phyloP scores from a whole-genome alignment of 2,329 filamentous ascomycete species.

The Alternaria conjuncta region DNA sequence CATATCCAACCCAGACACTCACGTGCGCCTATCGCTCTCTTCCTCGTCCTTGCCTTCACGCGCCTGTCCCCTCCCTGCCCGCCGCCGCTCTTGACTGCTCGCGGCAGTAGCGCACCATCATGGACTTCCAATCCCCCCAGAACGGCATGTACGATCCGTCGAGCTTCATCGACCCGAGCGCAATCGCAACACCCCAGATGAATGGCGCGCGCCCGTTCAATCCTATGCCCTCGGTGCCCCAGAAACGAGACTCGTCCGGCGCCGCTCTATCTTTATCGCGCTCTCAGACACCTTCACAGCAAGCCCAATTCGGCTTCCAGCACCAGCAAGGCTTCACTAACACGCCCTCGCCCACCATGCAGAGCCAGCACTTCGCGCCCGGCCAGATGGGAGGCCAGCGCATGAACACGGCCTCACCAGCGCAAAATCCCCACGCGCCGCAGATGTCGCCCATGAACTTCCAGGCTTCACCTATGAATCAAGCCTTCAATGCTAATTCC shows the following conservation, averaged over 20 bases:
- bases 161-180: conserved; percentile 50
- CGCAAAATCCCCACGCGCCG: conserved; percentile 69
- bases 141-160: conserved; percentile 46
- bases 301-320: conserved; percentile 68
- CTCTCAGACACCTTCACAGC: conserved; percentile 88
- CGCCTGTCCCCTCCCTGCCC: conserved; percentile 14
- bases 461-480: conserved; percentile 45
- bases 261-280: conserved; percentile 91
- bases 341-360: conserved; percentile 92
- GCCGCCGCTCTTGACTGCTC: conserved; percentile 1
- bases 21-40: conserved; percentile 22
- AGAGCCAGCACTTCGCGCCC: conserved; percentile 74
- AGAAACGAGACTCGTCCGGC: conserved; percentile 87
- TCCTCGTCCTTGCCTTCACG: conserved; percentile 8
- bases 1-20: conserved; percentile 38
- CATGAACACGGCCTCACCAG: conserved; percentile 91
- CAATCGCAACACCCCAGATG: conserved; percentile 58
- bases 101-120: conserved; percentile 34
- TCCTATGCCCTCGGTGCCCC: conserved; percentile 89
- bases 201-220: conserved; percentile 76
- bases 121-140: conserved; percentile 47
- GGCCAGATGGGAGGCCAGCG: conserved; percentile 61
- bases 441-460: conserved; percentile 51
- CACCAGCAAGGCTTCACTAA: conserved; percentile 76
- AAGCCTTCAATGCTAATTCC: conserved; percentile 50